Base-by-base conservation (phyloP, 2,329 filamentous ascomycete genomes). In the Paracoccidioides brasiliensis region DNA sequence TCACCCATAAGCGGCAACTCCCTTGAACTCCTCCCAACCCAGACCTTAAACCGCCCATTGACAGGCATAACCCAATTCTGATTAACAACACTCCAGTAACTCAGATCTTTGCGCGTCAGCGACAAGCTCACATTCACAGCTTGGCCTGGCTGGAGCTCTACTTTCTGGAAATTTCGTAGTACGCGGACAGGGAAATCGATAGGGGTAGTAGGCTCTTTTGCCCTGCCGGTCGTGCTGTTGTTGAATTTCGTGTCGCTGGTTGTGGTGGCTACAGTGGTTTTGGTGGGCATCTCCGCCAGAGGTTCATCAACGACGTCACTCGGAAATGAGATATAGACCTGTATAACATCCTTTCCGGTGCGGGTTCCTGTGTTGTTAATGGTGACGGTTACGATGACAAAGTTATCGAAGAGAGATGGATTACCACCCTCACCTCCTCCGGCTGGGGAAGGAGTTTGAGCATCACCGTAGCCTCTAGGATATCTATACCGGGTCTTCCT, bases 351-450 rank as follows among this genome's bases (percentile, higher is more conserved):
- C 2, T 74, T 73, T 32, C 78, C 80, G 28, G 67, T 63, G 2
- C 72, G 61, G 3, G 62, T 57, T 15, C 80, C 80, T 0, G 74
- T 77, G 69, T 83, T 83, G 40, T 66, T 68, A 5, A 83, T 63
- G 0, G 71, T 67, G 1, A 76, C 72, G 2, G 71, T 69, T 8
- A 80, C 72, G 44, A 67, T 76, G 57, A 71, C 74, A n/a, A 83
- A 61, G 6, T 67, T 69, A 6, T 76, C 72, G 73, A 76, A 83
- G 30, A 83, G 74, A 22, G 77, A 76, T 0, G 74, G 66, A 61
- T 80, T 76, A 1, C 81, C 81, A n/a, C 80, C 81, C 57, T 84
- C 79, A 6, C 78, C 84, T 42, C 86, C 86, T 40, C 86, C 85
- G 0, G 85, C 85, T 0, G 73, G 74, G n/a, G 83, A 87, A 0